Evolutionary conservation across 331 rosid genomes (phyloP).

Genomic region (Acacia pycnantha): DNA sequence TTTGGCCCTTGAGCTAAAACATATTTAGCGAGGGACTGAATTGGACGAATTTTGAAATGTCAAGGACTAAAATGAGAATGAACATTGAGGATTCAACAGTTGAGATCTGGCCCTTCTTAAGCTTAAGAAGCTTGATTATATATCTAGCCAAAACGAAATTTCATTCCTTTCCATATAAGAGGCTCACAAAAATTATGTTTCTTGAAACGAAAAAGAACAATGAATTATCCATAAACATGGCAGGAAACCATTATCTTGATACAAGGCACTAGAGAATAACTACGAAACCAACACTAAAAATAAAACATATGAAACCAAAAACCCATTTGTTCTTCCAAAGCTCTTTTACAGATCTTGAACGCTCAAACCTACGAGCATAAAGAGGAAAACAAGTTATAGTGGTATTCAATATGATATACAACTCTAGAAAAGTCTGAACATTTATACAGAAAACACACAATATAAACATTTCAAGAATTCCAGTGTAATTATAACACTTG

Average conservation of each 20-base stretch:
- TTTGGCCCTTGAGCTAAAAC: too few species aligned
- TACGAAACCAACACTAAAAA: neutral
- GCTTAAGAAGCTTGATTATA: neutral
- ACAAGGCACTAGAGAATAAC: neutral
- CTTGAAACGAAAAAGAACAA: neutral
- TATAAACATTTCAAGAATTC: neutral
- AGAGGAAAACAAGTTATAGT: neutral
- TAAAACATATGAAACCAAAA: neutral
- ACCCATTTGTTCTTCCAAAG: neutral
- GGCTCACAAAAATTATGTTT: neutral
- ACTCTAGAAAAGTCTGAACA: neutral
- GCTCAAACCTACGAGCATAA: conserved; percentile 39
- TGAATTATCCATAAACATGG: neutral
- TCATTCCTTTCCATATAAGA: neutral
- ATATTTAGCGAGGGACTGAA: too few species aligned
- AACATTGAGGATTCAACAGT: too few species aligned
- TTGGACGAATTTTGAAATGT: too few species aligned
- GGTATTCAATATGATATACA: neutral
- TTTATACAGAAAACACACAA: neutral
- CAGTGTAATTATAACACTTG: neutral
- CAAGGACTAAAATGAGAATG: too few species aligned
- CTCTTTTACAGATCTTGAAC: conserved; percentile 43
- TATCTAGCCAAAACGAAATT: too few species aligned
- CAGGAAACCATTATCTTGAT: neutral
- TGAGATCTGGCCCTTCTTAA: too few species aligned